A percentile compares a stretch with the other conserved stretches of the same genome.
Conservation (phyloP, 805 yeast species). For the Yamadazyma olivae region DNA sequence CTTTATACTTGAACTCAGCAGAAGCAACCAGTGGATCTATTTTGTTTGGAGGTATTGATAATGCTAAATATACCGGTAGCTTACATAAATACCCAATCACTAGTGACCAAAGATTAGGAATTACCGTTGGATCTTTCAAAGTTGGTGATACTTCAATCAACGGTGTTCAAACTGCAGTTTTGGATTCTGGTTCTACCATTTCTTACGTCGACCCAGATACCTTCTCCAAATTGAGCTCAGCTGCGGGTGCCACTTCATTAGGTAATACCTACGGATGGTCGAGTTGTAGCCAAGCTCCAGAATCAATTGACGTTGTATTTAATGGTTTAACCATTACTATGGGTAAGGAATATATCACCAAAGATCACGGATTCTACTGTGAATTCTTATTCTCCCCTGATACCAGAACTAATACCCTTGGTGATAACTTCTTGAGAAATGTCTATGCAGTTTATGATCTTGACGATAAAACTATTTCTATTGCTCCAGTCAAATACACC, state of each 20-base stretch:
- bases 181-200: conserved; percentile 35
- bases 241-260: conserved; percentile 39
- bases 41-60: conserved; percentile 33
- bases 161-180: conserved; percentile 3
- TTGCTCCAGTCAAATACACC: conserved; percentile 34
- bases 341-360: conserved; percentile 9
- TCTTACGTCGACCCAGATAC: conserved; percentile 38
- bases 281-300: no score
- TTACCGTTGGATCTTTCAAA: conserved; percentile 41
- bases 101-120: conserved; percentile 33
- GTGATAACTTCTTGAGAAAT: conserved; percentile 60
- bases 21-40: conserved; percentile 21
- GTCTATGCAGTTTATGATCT: conserved; percentile 65
- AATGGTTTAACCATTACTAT: conserved; percentile 7
- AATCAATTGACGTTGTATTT: conserved; percentile 26
- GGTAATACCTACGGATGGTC: neutral
- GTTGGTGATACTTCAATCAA: conserved; percentile 12
- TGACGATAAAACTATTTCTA: conserved; percentile 50
- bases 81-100: conserved; percentile 20
- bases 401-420: conserved; percentile 29
- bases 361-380: neutral
- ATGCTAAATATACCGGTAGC: conserved; percentile 20
- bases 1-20: conserved; percentile 29
- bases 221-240: conserved; percentile 29
- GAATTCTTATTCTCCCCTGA: neutral